Conservation (phyloP, 139 green algal genomes). For the Closterium sp. region DNA sequence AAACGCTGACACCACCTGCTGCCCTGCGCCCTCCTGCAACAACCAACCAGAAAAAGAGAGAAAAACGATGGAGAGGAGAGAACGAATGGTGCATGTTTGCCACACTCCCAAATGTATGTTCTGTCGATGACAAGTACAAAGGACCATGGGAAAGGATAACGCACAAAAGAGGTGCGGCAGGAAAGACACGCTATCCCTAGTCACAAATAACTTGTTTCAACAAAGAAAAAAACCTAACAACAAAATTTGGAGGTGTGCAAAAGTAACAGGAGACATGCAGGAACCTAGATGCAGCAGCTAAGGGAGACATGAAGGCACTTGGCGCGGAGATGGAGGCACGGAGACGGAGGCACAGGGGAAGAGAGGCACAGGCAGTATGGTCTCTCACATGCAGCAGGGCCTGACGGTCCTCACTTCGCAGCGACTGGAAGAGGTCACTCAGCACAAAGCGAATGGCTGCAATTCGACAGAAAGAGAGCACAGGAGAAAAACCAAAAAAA, state of each 20-base stretch:
- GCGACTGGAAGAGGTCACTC: constrained; percentile 76
- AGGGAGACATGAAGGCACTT: no score
- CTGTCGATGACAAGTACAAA: no score
- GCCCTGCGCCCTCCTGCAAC: constrained; percentile 88
- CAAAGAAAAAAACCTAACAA: no score
- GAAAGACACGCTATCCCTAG: neutral
- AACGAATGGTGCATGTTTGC: no score
- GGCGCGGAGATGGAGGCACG: no score
- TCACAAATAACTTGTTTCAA: no score
- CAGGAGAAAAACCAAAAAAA: constrained; percentile 41
- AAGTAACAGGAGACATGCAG: no score
- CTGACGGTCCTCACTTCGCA: constrained; percentile 80
- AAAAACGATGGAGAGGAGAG: neutral
- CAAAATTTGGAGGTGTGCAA: no score
- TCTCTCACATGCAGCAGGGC: constrained; percentile 86
- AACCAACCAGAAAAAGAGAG: neutral
- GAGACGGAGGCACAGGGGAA: neutral
- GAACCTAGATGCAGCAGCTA: no score
- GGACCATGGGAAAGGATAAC: no score
- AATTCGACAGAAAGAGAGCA: neutral
- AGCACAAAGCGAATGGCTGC: constrained; percentile 98
- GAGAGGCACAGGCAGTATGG: neutral
- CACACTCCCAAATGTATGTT: no score
- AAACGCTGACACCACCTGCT: constrained; percentile 80
- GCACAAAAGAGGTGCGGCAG: neutral